These are phyloP conservation scores for Apiotrichum brassicae DNA, from an alignment of 1,284 basidiomycete genomes.

Conservation along the genomic window DNA sequence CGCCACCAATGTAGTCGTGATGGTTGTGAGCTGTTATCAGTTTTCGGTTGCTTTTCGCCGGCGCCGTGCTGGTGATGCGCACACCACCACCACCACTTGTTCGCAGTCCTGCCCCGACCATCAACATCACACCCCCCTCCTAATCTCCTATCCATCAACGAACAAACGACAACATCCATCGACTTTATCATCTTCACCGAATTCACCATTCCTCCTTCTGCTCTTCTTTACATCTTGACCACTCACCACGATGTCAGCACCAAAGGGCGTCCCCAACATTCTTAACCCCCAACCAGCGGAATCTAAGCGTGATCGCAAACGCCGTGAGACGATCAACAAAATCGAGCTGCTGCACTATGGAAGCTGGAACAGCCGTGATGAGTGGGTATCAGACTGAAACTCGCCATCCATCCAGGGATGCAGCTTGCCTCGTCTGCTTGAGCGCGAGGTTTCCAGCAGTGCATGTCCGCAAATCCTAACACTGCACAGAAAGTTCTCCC, in stretches of 20 bases:
- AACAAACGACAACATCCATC: background rate
- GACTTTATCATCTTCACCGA: background rate
- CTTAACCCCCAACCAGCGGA: constrained; percentile 38
- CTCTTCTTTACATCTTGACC: no score
- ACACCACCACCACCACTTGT: background rate
- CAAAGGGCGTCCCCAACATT: constrained; percentile 24
- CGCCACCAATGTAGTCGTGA: no score
- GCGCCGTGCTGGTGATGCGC: no score
- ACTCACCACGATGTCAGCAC: constrained; percentile 13
- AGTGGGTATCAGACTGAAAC: no score
- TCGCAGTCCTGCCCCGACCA: background rate
- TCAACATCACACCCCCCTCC: background rate
- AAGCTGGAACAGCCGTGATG: constrained; percentile 47
- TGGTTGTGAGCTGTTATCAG: no score
- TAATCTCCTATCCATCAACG: background rate
- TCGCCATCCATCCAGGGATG: no score
- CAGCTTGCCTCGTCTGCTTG: no score
- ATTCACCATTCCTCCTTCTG: no score
- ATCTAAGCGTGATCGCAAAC: constrained; percentile 50
- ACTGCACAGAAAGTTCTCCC: constrained; percentile 40
- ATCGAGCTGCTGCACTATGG: constrained; percentile 50
- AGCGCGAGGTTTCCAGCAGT: no score
- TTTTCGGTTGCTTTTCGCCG: no score
- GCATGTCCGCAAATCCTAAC: background rate
- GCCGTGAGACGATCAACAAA: constrained; percentile 51